Conservation (phyloP, 306 rosid genomes). For the Quercus suber region DNA sequence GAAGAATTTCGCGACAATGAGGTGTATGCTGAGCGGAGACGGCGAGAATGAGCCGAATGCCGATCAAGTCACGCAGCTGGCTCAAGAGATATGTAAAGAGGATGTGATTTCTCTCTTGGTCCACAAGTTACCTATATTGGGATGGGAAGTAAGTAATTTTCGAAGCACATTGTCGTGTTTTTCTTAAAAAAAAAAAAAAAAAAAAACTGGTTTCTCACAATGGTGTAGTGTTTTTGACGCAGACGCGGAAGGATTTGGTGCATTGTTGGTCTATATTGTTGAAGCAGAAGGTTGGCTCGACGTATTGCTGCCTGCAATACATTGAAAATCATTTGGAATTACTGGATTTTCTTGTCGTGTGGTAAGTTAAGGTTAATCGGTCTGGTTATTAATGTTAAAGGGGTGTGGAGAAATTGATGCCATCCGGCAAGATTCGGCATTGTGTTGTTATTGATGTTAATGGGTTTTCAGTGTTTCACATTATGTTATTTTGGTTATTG, state of each 20-base stretch:
- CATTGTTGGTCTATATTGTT: conserved; percentile 81
- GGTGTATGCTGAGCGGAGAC: conserved; percentile 81
- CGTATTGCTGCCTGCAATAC: conserved; percentile 67
- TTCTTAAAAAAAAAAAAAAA: no score
- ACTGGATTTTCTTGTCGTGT: conserved; percentile 82
- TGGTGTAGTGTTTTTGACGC: conserved; percentile 37
- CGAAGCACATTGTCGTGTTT: neutral
- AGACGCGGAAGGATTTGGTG: conserved; percentile 94
- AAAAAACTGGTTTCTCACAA: conserved; percentile 18
- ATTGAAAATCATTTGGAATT: conserved; percentile 72
- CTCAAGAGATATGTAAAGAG: conserved; percentile 80
- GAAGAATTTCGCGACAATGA: conserved; percentile 77
- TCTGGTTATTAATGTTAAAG: no score
- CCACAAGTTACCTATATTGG: conserved; percentile 74
- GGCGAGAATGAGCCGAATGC: conserved; percentile 78
- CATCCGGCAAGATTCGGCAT: neutral
- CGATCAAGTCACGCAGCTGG: conserved; percentile 79
- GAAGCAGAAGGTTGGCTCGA: conserved; percentile 75
- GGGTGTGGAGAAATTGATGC: neutral
- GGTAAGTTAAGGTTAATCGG: conserved; percentile 20
- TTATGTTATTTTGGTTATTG: neutral
- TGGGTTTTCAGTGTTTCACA: neutral
- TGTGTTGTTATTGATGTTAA: neutral
- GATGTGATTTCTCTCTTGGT: conserved; percentile 67
- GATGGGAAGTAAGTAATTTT: conserved; percentile 86